phyloP scores from a whole-genome alignment of 2,329 filamentous ascomycete species.

The Septoria linicola region DNA sequence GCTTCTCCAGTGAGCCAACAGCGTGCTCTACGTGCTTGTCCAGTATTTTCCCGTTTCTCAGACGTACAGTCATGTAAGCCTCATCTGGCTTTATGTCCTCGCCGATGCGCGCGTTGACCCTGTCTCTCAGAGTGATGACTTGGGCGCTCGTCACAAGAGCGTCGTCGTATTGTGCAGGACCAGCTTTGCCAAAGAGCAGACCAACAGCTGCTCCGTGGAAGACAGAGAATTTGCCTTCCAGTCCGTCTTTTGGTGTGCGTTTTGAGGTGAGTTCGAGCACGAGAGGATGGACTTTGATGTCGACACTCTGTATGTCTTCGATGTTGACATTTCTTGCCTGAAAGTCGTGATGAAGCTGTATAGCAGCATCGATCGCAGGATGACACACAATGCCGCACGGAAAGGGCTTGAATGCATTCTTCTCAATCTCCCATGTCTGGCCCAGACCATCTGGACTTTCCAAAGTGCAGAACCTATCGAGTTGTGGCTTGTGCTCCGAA shows the following conservation, averaged over 20 bases:
- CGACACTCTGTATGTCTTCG: conserved; percentile 42
- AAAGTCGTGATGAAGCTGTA: conserved; percentile 47
- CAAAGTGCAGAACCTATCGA: conserved; percentile 41
- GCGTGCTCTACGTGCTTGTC: conserved; percentile 52
- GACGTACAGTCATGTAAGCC: conserved; percentile 41
- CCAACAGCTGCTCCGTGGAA: conserved; percentile 56
- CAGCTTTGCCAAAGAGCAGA: conserved; percentile 52
- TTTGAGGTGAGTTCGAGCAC: conserved; percentile 56
- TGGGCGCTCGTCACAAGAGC: conserved; percentile 44
- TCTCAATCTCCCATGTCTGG: conserved; percentile 52
- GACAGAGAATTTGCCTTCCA: conserved; percentile 57
- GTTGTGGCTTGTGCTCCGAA: conserved; percentile 38
- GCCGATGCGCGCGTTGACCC: conserved; percentile 47
- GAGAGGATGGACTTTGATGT: conserved; percentile 51
- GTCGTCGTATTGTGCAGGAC: conserved; percentile 54
- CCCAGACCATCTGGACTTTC: conserved; percentile 33
- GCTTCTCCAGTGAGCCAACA: conserved; percentile 51
- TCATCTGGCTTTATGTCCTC: conserved; percentile 45
- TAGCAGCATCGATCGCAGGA: conserved; percentile 54
- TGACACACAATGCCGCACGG: conserved; percentile 60
- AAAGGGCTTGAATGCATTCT: conserved; percentile 58
- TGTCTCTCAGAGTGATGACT: conserved; percentile 47
- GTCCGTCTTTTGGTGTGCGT: conserved; percentile 48
- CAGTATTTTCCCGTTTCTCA: conserved; percentile 41
- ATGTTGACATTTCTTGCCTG: conserved; percentile 33